Conservation (phyloP, 1,139 yeast genomes). For the Magnusiomyces starmeri region DNA sequence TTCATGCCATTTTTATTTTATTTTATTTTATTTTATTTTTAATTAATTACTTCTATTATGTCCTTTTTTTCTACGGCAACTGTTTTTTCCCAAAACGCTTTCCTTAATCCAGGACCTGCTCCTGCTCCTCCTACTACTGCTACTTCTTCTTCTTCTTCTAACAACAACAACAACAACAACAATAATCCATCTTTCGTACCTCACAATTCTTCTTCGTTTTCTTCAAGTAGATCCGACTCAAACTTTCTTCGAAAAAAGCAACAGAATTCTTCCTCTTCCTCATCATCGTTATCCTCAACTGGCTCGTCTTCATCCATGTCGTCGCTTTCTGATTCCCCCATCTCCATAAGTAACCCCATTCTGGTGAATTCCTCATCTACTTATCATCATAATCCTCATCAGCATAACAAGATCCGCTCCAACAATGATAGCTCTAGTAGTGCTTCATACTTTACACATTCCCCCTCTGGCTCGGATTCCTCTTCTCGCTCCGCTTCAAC, state of each 20-base stretch:
- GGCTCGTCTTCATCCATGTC: neutral
- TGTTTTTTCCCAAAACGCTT: conserved; percentile 32
- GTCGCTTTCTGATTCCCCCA: neutral
- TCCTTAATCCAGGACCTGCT: conserved; percentile 38
- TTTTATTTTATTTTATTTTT: conserved; percentile 50
- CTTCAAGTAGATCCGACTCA: neutral
- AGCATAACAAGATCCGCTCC: conserved; percentile 14
- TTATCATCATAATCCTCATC: conserved; percentile 3
- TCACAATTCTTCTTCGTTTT: neutral
- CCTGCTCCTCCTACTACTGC: conserved; percentile 33
- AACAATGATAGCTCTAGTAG: conserved; percentile 10
- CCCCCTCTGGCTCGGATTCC: conserved; percentile 3
- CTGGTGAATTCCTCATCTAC: neutral
- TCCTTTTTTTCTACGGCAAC: conserved; percentile 27
- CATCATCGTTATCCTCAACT: neutral
- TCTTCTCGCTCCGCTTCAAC: neutral
- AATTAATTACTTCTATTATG: conserved; percentile 16
- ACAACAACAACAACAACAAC: conserved; percentile 1
- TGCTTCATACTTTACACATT: neutral
- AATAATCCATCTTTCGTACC: conserved; percentile 3
- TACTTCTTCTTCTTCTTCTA: neutral
- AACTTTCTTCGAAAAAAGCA: too few relatives aligned
- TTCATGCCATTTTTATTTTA: too few relatives aligned
- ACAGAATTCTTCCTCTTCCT: neutral
- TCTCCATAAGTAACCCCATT: neutral